phyloP scores from a whole-genome alignment of 1,139 yeast species.

The Pichia sp. region DNA sequence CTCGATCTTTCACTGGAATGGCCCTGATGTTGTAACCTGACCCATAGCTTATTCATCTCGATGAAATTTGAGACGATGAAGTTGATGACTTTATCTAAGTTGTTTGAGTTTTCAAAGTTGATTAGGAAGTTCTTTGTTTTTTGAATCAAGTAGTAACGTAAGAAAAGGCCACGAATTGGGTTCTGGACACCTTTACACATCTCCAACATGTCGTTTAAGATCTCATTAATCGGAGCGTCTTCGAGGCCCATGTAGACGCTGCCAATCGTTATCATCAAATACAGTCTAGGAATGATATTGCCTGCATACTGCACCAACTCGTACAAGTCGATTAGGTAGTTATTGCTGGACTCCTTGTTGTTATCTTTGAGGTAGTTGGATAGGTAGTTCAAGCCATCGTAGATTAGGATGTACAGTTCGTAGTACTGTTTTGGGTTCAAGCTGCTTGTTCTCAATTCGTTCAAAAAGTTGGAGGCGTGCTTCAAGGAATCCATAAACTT shows the following conservation, averaged over 20 bases:
- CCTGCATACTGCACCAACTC: slow-evolving; percentile 96
- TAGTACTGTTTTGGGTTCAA: slow-evolving; percentile 90
- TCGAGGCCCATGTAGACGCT: slow-evolving; percentile 77
- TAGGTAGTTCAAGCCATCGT: slow-evolving; percentile 74
- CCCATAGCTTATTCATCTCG: slow-evolving; percentile 98
- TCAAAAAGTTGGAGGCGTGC: slow-evolving; percentile 78
- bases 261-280: slow-evolving; percentile 94
- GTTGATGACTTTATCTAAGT: slow-evolving; percentile 36
- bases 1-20: slow-evolving; percentile 77
- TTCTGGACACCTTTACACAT: slow-evolving; percentile 99
- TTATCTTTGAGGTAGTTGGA: slow-evolving; percentile 61
- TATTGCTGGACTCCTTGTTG: slow-evolving; percentile 37
- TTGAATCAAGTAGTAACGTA: slow-evolving; percentile 85
- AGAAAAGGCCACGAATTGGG: slow-evolving; percentile 83
- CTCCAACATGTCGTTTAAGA: slow-evolving; percentile 94
- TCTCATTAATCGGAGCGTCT: slow-evolving; percentile 79
- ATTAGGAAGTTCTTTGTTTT: slow-evolving; percentile 59
- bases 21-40: slow-evolving; percentile 92
- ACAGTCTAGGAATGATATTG: slow-evolving; percentile 84
- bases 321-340: slow-evolving; percentile 84
- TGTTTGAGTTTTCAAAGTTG: slow-evolving; percentile 22
- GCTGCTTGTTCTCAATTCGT: slow-evolving; percentile 72
- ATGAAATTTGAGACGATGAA: slow-evolving; percentile 83
- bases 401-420: slow-evolving; percentile 80
- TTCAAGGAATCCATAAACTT: slow-evolving; percentile 84